Evolutionary conservation across 2,329 filamentous ascomycete genomes (phyloP).

Genomic region (Colletotrichum karsti): DNA sequence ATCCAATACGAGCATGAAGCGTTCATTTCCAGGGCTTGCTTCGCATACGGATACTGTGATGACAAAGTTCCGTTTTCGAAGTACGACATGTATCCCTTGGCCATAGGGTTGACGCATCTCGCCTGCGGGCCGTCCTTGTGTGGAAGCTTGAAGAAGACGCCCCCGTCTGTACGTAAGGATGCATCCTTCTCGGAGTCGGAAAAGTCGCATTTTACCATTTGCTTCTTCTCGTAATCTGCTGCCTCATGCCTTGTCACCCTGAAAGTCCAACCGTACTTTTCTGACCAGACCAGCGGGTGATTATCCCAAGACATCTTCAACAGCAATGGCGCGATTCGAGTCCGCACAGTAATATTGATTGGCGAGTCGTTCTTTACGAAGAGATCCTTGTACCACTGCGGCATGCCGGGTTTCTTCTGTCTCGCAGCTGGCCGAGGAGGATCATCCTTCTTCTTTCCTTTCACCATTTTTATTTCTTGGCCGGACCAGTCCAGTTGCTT

Average conservation of each 20-base stretch:
- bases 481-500: constrained; percentile 94
- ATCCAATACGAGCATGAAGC: constrained; percentile 99
- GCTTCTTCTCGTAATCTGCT: constrained; percentile 72
- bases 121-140: constrained; percentile 93
- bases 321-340: constrained; percentile 85
- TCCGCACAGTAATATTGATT: constrained; percentile 85
- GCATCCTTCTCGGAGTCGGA: constrained; percentile 73
- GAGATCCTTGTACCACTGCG: constrained; percentile 94
- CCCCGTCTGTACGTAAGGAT: constrained; percentile 68
- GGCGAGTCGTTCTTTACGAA: constrained; percentile 73
- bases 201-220: constrained; percentile 80
- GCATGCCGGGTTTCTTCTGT: constrained; percentile 95
- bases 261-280: constrained; percentile 94
- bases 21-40: constrained; percentile 97
- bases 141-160: constrained; percentile 89
- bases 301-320: constrained; percentile 89
- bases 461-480: constrained; percentile 90
- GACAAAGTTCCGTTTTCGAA: constrained; percentile 90
- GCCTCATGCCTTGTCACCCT: constrained; percentile 72
- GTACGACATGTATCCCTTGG: constrained; percentile 89
- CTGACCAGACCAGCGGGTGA: constrained; percentile 90
- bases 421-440: constrained; percentile 78
- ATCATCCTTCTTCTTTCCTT: constrained; percentile 88
- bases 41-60: constrained; percentile 89
- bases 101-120: constrained; percentile 86